Evolutionary conservation across 768 basidiomycete species (phyloP).

Genomic region (Antrodiella citrinella): DNA sequence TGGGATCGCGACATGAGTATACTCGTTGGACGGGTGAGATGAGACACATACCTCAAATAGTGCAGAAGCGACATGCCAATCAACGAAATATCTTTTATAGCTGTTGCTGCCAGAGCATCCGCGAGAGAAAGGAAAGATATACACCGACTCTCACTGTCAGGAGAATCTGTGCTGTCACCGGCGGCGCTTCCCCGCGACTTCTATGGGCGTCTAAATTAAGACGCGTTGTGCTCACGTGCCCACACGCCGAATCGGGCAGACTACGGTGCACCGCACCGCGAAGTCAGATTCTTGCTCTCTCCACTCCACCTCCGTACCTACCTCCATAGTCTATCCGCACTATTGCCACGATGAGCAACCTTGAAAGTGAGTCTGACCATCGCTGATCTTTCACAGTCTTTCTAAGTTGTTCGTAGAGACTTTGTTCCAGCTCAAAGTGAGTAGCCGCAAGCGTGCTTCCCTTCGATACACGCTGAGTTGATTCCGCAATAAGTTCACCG

Average conservation of each 20-base stretch:
- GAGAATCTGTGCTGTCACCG: not conserved
- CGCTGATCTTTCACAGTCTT: too few species aligned
- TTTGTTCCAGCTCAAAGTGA: conserved; percentile 96
- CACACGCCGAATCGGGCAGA: not conserved
- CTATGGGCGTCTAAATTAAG: not conserved
- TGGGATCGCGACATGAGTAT: conserved; percentile 1
- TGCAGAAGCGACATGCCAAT: conserved; percentile 44
- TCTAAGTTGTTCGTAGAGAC: conserved; percentile 62
- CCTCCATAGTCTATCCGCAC: too few species aligned
- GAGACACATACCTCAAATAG: conserved; percentile 47
- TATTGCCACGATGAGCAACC: conserved; percentile 65
- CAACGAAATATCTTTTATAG: not conserved
- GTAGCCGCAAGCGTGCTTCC: not conserved
- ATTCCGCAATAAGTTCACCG: conserved; percentile 69
- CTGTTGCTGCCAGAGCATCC: conserved; percentile 10
- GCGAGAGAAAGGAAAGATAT: not conserved
- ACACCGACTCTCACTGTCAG: not conserved
- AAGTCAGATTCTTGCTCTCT: not conserved
- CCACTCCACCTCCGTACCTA: not conserved
- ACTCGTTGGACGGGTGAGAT: conserved; percentile 7
- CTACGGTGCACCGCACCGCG: not conserved
- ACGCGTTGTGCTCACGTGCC: not conserved
- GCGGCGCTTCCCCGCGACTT: not conserved
- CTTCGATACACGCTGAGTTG: not conserved
- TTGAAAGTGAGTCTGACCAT: conserved; percentile 72